Evolutionary conservation across 1,284 basidiomycete species (phyloP).

Genomic region (Ganoderma multipileum): DNA sequence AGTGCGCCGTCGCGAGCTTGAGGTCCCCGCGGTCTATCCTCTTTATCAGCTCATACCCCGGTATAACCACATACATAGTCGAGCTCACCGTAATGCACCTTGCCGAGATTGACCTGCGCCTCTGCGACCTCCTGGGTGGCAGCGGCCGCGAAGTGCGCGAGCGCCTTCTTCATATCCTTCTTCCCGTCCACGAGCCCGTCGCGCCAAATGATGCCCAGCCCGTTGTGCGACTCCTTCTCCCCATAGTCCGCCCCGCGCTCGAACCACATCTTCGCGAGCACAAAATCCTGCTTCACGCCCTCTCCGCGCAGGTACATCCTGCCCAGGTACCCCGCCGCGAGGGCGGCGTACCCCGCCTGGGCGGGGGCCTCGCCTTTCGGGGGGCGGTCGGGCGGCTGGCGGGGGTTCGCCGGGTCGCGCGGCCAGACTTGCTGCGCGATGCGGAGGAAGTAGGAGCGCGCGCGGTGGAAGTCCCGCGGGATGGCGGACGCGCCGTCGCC

Average conservation of each 20-base stretch:
- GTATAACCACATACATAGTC: neutral
- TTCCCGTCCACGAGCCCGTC: constrained; percentile 81
- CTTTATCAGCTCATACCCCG: neutral
- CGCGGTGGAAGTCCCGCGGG: constrained; percentile 75
- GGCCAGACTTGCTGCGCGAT: constrained; percentile 89
- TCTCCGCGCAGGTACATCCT: constrained; percentile 96
- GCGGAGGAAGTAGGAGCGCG: constrained; percentile 81
- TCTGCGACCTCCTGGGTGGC: constrained; percentile 89
- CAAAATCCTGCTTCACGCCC: constrained; percentile 82
- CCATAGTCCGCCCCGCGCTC: constrained; percentile 84
- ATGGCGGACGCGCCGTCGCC: constrained; percentile 89
- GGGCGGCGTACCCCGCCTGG: constrained; percentile 71
- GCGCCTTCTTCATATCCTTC: constrained; percentile 75
- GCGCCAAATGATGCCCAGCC: constrained; percentile 90
- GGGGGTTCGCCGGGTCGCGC: constrained; percentile 65
- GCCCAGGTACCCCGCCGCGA: constrained; percentile 87
- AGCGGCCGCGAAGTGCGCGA: constrained; percentile 78
- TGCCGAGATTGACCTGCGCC: constrained; percentile 90
- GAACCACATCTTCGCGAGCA: constrained; percentile 92
- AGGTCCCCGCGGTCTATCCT: constrained; percentile 67
- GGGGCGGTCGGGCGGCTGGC: constrained; percentile 48
- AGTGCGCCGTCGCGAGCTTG: constrained; percentile 69
- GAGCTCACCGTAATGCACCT: constrained; percentile 79
- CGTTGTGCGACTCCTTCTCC: constrained; percentile 89
- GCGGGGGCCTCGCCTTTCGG: constrained; percentile 62